Evolutionary conservation across 495 filamentous ascomycete species (phyloP).

Genomic region (Penicillium canariense): DNA sequence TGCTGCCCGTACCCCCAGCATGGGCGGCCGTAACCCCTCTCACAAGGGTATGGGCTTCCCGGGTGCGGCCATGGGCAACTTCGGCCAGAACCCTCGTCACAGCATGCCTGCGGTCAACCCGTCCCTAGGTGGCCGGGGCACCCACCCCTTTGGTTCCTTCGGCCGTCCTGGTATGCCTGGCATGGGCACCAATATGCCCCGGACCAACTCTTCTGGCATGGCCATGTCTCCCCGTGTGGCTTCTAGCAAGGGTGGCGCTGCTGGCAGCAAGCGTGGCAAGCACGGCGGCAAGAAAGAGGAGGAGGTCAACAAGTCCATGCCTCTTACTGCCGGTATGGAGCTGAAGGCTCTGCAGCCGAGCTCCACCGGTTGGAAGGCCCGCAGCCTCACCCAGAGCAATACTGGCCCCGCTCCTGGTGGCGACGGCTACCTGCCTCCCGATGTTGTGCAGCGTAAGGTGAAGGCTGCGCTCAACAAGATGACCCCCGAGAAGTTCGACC

Average conservation of each 20-base stretch:
- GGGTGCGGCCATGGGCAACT: conserved; percentile 63
- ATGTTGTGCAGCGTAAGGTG: conserved; percentile 96
- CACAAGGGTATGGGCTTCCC: conserved; percentile 37
- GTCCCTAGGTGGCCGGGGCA: conserved; percentile 51
- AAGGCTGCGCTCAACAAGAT: conserved; percentile 99
- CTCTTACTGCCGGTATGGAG: conserved; percentile 76
- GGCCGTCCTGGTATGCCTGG: conserved; percentile 44
- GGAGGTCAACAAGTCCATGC: conserved; percentile 76
- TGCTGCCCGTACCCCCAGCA: conserved; percentile 59
- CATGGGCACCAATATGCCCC: conserved; percentile 56
- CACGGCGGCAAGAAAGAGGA: conserved; percentile 56
- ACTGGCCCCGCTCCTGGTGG: conserved; percentile 55
- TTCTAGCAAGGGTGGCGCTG: conserved; percentile 50
- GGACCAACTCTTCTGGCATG: conserved; percentile 53
- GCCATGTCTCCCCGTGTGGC: conserved; percentile 54
- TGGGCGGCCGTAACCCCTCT: conserved; percentile 47
- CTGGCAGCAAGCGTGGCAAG: conserved; percentile 47
- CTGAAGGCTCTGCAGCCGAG: conserved; percentile 74
- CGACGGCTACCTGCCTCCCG: conserved; percentile 70
- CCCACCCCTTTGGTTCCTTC: conserved; percentile 49
- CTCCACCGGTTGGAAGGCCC: conserved; percentile 84
- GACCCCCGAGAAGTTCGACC: conserved; percentile 98
- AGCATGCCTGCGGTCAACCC: conserved; percentile 68
- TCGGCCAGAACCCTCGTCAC: conserved; percentile 47
- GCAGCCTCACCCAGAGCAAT: conserved; percentile 54